Conservation (phyloP, 805 yeast species). For the Saccharomycopsis sp. region DNA sequence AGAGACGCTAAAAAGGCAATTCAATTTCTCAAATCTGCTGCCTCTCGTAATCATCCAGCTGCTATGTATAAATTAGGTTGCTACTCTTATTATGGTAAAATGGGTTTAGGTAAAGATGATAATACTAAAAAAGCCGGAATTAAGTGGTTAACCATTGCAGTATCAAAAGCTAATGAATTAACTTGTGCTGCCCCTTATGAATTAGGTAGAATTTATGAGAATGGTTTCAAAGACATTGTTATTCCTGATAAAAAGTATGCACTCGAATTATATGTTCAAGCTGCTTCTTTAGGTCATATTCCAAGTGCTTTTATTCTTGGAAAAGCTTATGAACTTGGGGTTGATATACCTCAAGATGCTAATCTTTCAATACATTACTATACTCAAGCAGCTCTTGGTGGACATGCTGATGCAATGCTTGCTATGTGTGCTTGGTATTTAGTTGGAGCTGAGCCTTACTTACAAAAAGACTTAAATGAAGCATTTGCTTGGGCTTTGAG, state of each 20-base stretch:
- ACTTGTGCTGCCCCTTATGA: constrained; percentile 94
- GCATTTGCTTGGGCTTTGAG: constrained; percentile 92
- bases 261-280: constrained; percentile 72
- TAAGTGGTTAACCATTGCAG: constrained; percentile 86
- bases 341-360: constrained; percentile 60
- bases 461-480: constrained; percentile 69
- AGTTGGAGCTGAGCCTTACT: constrained; percentile 78
- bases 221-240: constrained; percentile 79
- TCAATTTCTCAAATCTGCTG: constrained; percentile 77
- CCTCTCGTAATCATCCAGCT: constrained; percentile 88
- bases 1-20: constrained; percentile 81
- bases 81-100: constrained; percentile 70
- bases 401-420: constrained; percentile 83
- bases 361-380: constrained; percentile 85
- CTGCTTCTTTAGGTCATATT: constrained; percentile 79
- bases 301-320: constrained; percentile 78
- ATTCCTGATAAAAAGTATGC: constrained; percentile 80
- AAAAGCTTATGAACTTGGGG: constrained; percentile 71
- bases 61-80: constrained; percentile 91
- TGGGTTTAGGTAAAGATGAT: constrained; percentile 64
- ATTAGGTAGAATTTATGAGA: constrained; percentile 70
- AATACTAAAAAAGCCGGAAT: constrained; percentile 77
- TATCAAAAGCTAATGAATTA: constrained; percentile 70
- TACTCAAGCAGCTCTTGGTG: constrained; percentile 80
- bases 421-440: constrained; percentile 96